A percentile compares a stretch with the other conserved stretches of the same genome.
Evolutionary conservation across 1,284 basidiomycete species (phyloP).

Genomic region (Cryptococcus hybrid): DNA sequence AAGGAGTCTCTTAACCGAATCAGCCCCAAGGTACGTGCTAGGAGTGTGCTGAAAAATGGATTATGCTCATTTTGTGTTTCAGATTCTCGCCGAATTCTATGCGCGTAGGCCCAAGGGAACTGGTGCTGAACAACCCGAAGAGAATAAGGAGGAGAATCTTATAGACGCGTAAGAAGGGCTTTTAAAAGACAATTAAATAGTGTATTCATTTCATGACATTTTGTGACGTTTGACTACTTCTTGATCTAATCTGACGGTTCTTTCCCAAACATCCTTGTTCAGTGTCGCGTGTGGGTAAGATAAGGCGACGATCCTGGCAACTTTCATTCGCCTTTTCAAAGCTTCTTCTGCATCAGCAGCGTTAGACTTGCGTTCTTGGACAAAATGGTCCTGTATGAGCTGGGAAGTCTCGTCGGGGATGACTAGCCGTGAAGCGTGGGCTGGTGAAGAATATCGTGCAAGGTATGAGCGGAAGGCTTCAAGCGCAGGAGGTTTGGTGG

Average conservation of each 20-base stretch:
- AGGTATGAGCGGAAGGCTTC: conserved; percentile 31
- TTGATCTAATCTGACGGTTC: conserved; percentile 31
- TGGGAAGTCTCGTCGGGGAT: conserved; percentile 40
- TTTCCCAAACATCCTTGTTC: conserved; percentile 30
- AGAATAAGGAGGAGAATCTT: conserved; percentile 55
- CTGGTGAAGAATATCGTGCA: conserved; percentile 9
- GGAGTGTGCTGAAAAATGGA: background rate
- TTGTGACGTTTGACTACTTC: conserved; percentile 12
- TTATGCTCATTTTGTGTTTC: conserved; percentile 4
- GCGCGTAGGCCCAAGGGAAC: conserved; percentile 59
- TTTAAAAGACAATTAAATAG: background rate
- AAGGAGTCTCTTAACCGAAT: conserved; percentile 98
- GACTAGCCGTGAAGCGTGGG: conserved; percentile 19
- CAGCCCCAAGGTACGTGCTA: conserved; percentile 61
- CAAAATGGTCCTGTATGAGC: conserved; percentile 43
- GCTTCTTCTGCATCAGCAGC: conserved; percentile 22
- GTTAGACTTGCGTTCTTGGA: conserved; percentile 29
- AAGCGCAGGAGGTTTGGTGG: conserved; percentile 11
- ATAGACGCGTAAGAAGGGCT: conserved; percentile 25
- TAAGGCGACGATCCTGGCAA: conserved; percentile 43
- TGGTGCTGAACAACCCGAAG: conserved; percentile 3
- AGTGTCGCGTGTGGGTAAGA: conserved; percentile 28
- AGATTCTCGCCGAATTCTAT: conserved; percentile 40
- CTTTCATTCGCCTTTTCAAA: conserved; percentile 44
- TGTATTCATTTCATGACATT: conserved; percentile 2